Base-by-base conservation (phyloP, 2,329 filamentous ascomycete genomes). In the Phaeosphaeriaceae sp. region DNA sequence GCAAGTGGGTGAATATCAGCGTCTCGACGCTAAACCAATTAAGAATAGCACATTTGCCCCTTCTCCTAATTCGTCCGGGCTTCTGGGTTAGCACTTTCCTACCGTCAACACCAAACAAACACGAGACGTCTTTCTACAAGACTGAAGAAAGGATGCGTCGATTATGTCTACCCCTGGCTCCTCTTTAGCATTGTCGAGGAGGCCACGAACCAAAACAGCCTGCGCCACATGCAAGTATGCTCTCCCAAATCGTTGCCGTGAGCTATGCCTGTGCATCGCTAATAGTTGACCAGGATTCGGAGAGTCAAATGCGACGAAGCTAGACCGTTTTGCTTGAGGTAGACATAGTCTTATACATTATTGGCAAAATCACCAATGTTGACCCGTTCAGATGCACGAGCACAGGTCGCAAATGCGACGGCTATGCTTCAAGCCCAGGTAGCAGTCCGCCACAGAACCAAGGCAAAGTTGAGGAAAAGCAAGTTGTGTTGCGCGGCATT, bases 321-420 rank as follows among this genome's bases (percentile, higher is more conserved):
- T n/a, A 69, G 60, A 35, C 69, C 35, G n/a, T 40, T 66, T 24
- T 43, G 9, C 21, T 70, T 66, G 43, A 47, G 35, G 19, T 69
- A 61, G 66, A 68, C 63, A 44, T 44, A 21, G 19, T 19, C 22
- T 23, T 1, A 15, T 4, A 4, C 11, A 1, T 9, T 8, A 2
- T 5, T 8, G 35, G 11, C 4, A 17, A 24, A 15, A 28, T 23
- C 19, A 30, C 13, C 22, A 17, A 10, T 28, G 26, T 15, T 28
- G 11, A 26, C 1, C n/a, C 47, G 23, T n/a, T 9, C 28, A 75
- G 71, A 61, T 75, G 73, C 50, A 70, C 64, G 2, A 68, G 64
- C 49, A 71, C 69, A 42, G 72, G 73, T n/a, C 72, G 72, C 40
- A 68, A 65, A 54, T 76, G 72, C 55, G 70, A 73, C 49, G 71